Base-by-base conservation (phyloP, 768 basidiomycete genomes). In the Russula dissimulans region DNA sequence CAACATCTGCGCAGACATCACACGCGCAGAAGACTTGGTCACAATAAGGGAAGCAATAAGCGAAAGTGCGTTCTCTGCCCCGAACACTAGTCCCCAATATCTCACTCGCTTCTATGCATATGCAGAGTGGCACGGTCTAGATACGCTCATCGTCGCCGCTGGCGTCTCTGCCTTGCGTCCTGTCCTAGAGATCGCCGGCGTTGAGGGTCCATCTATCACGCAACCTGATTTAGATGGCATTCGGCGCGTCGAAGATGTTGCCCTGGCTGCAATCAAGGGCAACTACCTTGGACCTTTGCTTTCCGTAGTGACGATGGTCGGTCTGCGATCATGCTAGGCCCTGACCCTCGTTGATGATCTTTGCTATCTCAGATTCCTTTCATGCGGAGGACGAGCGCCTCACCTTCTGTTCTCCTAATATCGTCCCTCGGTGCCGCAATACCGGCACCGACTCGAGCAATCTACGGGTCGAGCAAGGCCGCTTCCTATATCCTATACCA, bases 391-490 rank as follows among this genome's bases (percentile, higher is more conserved):
- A 80, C 84, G 0, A 93, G 91, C 0, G 57, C 69, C 0, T 77
- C 81, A 0, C 92, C 93, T 0, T 82, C 89, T 0, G 77, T 95
- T 41, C 80, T 91, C 31, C 82, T 95, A 44, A 69, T 97, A 39
- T 91, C 91, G 8, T 88, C 86, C 32, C 75, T 87, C 3, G 94
- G 86, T 3, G 83, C 90, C 3, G 76, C 86, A 6, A 84, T 94
- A 39, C 89, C 94, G 3, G 83, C 93, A 0, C 94, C 94, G 0
- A 92, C 89, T 0, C 85, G 94, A 7, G 75, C 89, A 0, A 73
- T 97, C 39, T 97, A 97, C 69, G 83, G 80, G 0, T 83, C 91
- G 3, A 89, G 87, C 10, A 97, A 97, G 71, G 78, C 86, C 3
- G 88, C 92, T 0, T 83, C 87, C 1, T 79, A 90, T 32, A 63